Conservation (phyloP, 768 basidiomycete genomes). For the Termitomyces sp. region DNA sequence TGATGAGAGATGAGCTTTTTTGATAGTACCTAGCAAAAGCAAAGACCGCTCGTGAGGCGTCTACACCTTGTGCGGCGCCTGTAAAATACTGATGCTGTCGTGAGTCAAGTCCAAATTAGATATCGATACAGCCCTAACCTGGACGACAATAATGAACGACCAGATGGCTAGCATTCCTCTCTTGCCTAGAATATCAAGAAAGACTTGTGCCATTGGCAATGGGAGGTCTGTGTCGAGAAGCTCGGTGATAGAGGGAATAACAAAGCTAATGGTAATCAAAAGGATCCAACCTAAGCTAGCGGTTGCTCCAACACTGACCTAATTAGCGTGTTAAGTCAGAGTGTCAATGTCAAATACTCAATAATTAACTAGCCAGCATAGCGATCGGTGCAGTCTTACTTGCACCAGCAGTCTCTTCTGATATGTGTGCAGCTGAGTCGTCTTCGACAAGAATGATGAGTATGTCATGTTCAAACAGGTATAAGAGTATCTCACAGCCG, state of each 20-base stretch:
- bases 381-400: slow-evolving; percentile 63
- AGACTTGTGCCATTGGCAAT: slow-evolving; percentile 70
- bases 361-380: slow-evolving; percentile 38
- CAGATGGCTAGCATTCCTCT: slow-evolving; percentile 69
- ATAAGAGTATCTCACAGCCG: slow-evolving; percentile 47
- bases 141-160: slow-evolving; percentile 66
- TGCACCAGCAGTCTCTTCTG: slow-evolving; percentile 68
- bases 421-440: slow-evolving; percentile 73
- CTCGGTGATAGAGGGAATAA: slow-evolving; percentile 26
- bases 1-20: too few species aligned
- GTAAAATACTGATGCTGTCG: neutral
- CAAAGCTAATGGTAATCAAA: neutral
- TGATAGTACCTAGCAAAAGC: slow-evolving; percentile 3
- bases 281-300: neutral
- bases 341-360: neutral
- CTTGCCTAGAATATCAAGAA: slow-evolving; percentile 62
- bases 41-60: neutral
- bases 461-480: neutral
- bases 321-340: neutral
- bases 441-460: slow-evolving; percentile 33
- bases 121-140: slow-evolving; percentile 16
- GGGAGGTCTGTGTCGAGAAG: slow-evolving; percentile 49
- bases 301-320: neutral
- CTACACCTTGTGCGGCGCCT: neutral
- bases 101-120: neutral